Base-by-base conservation (phyloP, 2,329 filamentous ascomycete genomes). In the Clonostachys rosea region DNA sequence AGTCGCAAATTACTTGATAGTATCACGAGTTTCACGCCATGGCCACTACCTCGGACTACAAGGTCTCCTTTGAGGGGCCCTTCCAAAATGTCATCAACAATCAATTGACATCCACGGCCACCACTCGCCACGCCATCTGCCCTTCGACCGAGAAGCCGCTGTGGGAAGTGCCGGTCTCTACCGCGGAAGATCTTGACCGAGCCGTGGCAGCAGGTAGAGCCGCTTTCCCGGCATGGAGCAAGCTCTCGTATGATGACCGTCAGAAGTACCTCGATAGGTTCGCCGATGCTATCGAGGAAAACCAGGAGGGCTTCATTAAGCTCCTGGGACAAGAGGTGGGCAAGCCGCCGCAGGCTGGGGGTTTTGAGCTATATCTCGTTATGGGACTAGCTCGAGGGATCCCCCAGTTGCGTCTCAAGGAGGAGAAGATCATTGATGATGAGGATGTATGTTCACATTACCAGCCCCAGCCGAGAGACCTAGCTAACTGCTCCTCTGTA, bases 121-220 rank as follows among this genome's bases (percentile, higher is more conserved):
- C 24, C 24, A 30, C 24, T 30, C 44, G 44, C 14, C 37, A 46
- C 42, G 44, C 17, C 37, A 34, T 46, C 44, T 40, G 42, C 20
- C 44, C 44, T 8, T 36, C 44, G 1, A 46, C 12, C 11, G 42
- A 46, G 24, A 33, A 41, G 18, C 35, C 40, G 14, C 44, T 46
- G 5, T 46, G 44, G 44, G 33, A 36, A 39, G 35, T 30, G 9
- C 44, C 44, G 8, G 20, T 41, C 16, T 40, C 36, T 33, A 33
- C 44, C 6, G 6, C 16, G 14, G 20, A 46, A 24, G 44, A 46
- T 41, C 36, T 41, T 11, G 44, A 46, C 20, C 30, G 20, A 10
- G 44, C 44, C n/a, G 35, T 46, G 13, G 36, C 17, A 20, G 44
- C 44, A 6, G 44, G 36, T 4, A 46, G 39, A 40, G 13, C 34